Percentiles rank a stretch among this genome's conserved stretches.
Conservation (phyloP, 2,329 filamentous ascomycete species). For the Xylariaceae sp. region DNA sequence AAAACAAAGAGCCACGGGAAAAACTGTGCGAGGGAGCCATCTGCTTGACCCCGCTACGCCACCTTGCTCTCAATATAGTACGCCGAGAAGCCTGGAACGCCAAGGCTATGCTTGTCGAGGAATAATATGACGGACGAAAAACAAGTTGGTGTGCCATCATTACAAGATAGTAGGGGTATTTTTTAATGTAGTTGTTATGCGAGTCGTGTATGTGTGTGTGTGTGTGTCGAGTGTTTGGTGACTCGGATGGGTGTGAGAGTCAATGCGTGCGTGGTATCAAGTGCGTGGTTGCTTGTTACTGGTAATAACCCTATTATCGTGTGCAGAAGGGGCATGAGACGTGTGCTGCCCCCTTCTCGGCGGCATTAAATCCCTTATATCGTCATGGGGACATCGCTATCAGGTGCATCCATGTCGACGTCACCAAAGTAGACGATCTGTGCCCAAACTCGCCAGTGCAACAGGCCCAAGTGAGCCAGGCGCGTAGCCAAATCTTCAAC, state of each 20-base stretch:
- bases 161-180: conserved; percentile 11
- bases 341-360: neutral
- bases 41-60: neutral
- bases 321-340: neutral
- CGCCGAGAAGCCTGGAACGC: conserved; percentile 13
- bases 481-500: conserved; percentile 67
- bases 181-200: conserved; percentile 1
- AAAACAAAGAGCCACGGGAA: neutral
- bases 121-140: neutral
- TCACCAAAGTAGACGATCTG: conserved; percentile 61
- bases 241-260: neutral
- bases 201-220: neutral
- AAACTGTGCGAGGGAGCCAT: neutral
- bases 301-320: neutral
- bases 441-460: conserved; percentile 90
- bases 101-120: conserved; percentile 14
- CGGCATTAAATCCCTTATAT: conserved; percentile 17
- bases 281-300: neutral
- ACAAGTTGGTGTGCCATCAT: conserved; percentile 9
- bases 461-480: conserved; percentile 73
- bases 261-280: neutral
- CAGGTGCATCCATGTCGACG: conserved; percentile 22
- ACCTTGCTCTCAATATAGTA: conserved; percentile 1
- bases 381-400: conserved; percentile 24
- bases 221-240: neutral